Base-by-base conservation (phyloP, 75 land plant genomes). In the Sequoia sempervirens region DNA sequence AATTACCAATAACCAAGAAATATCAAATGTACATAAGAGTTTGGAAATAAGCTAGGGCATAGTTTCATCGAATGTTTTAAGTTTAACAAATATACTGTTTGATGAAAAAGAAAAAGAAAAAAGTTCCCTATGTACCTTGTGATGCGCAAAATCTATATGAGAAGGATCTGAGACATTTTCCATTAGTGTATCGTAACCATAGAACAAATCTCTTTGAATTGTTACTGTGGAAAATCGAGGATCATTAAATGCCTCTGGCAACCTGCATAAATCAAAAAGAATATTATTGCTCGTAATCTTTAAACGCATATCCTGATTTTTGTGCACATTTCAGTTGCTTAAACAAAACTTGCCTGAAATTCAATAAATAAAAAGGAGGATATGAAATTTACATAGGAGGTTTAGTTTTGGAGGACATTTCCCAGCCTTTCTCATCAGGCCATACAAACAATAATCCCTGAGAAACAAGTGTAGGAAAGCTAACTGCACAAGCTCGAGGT, bases 151-250 rank as follows among this genome's bases (percentile, higher is more conserved):
- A 81, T 97, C 97, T 76, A 97, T 97, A 80, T 97, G 99, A 69
- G 99, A 97, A 66, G 99, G 99, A 91, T 97, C 99, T 9, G 98
- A 97, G 7, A 97, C 99, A 87, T 97, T 97, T 86, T 97, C 99
- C 98, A 97, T 96, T 36, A 97, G 89, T 14, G 99, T 97, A 81
- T 97, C 99, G 85, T 97, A 96, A 7, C 99, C 99, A 87, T 97
- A 97, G 68, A 90, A 97, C 82, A 97, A 58, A 89, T 97, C 98
- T 12, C 99, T 90, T 85, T 97, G 99, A 45, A 97, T 97, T 28
- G 96, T 96, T 82, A 97, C 99, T 0, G 94, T 90, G 32, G 98
- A 89, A 75, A 90, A 97, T 34, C 84, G 84, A 17, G 98, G 96
- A 80, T 94, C 93, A n/a, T 90, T 88, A 90, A 97, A 96, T 50